Percentiles rank a stretch among this genome's conserved stretches.
Conservation (phyloP, 768 basidiomycete species). For the Termitomyces eurrhizus region DNA sequence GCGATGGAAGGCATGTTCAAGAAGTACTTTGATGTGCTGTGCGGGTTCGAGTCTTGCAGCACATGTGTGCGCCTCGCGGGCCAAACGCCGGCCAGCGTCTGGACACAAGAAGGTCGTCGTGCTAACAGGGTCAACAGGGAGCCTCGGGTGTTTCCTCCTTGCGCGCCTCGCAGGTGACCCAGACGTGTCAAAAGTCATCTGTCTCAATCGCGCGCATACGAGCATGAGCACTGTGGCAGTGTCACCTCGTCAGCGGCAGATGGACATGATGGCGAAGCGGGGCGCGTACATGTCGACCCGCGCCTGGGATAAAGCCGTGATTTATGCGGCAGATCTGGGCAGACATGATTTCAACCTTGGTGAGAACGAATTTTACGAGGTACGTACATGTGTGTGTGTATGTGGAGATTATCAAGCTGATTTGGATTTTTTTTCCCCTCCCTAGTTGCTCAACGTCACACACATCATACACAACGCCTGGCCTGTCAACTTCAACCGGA, state of each 20-base stretch:
- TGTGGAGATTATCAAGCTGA: background rate
- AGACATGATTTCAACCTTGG: conserved; percentile 22
- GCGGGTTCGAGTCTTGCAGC: conserved; percentile 12
- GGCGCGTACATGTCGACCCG: conserved; percentile 21
- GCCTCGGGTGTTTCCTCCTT: conserved; percentile 31
- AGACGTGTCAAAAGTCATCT: conserved; percentile 25
- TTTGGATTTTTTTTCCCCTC: background rate
- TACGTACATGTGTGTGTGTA: conserved; percentile 7
- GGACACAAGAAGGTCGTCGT: conserved; percentile 23
- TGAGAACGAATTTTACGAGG: conserved; percentile 22
- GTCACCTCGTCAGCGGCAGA: conserved; percentile 23
- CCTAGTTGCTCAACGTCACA: conserved; percentile 23
- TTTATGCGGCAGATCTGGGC: conserved; percentile 25
- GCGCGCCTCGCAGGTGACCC: conserved; percentile 24
- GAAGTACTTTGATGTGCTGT: conserved; percentile 18
- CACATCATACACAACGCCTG: conserved; percentile 36
- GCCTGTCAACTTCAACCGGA: conserved; percentile 41
- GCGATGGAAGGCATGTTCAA: conserved; percentile 27
- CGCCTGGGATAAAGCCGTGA: conserved; percentile 27
- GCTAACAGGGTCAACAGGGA: conserved; percentile 36
- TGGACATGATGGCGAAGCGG: conserved; percentile 25
- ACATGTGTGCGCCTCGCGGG: conserved; percentile 11
- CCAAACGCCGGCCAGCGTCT: conserved; percentile 3
- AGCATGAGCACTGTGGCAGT: background rate
- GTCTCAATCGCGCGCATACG: conserved; percentile 28